Percentiles rank a stretch among this genome's conserved stretches.
Evolutionary conservation across 2,329 filamentous ascomycete genomes (phyloP).

Genomic region (Pseudogymnoascus sp.): DNA sequence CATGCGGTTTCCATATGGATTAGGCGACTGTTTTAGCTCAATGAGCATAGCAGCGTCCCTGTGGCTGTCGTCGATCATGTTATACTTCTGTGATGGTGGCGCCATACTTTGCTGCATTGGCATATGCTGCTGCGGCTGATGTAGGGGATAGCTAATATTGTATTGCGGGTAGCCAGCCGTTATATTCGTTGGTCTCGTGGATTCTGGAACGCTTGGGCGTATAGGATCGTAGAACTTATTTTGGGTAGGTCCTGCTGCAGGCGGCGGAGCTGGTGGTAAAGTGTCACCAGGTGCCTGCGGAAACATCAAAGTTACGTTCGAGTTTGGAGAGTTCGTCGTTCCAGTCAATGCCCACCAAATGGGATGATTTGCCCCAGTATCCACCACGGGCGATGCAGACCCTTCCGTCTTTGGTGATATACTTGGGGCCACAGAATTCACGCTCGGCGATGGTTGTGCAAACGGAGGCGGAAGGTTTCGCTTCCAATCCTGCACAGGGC

Average conservation of each 20-base stretch:
- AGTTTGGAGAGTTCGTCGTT: conserved; percentile 76
- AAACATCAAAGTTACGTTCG: conserved; percentile 75
- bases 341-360: conserved; percentile 86
- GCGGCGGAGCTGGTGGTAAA: conserved; percentile 22
- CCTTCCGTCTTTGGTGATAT: conserved; percentile 39
- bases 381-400: conserved; percentile 39
- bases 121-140: conserved; percentile 16
- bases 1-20: conserved; percentile 15
- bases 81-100: conserved; percentile 28
- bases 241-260: conserved; percentile 40
- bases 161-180: conserved; percentile 30
- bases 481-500: conserved; percentile 31
- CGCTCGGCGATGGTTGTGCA: conserved; percentile 17
- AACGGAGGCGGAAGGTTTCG: conserved; percentile 20
- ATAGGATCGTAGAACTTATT: conserved; percentile 56
- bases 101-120: conserved; percentile 19
- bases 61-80: conserved; percentile 29
- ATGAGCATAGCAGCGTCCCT: conserved; percentile 40
- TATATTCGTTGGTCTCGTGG: conserved; percentile 36
- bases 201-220: conserved; percentile 46
- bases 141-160: conserved; percentile 38
- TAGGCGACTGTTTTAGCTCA: conserved; percentile 40
- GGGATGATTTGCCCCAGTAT: conserved; percentile 37
- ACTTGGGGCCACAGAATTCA: conserved; percentile 27
- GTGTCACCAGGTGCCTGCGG: conserved; percentile 13